Conservation (phyloP, 768 basidiomycete species). For the Mycena capillaripes region DNA sequence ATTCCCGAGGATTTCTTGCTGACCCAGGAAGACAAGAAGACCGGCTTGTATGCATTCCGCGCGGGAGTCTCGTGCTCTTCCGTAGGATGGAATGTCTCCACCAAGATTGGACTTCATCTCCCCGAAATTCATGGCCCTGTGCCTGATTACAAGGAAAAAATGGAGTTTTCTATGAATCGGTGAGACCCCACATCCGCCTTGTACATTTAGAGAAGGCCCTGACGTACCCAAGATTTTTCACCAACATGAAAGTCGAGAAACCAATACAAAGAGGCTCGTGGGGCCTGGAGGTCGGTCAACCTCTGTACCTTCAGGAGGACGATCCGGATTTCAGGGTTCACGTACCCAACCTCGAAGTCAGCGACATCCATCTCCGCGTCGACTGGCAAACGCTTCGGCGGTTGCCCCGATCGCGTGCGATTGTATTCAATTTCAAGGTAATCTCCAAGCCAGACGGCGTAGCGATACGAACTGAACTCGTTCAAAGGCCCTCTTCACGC, state of each 20-base stretch:
- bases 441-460: not conserved
- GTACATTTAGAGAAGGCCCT: not conserved
- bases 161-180: constrained; percentile 66
- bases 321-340: constrained; percentile 50
- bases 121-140: constrained; percentile 62
- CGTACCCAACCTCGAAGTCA: constrained; percentile 53
- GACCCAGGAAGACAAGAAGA: constrained; percentile 55
- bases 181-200: constrained; percentile 33
- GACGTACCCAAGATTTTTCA: constrained; percentile 55
- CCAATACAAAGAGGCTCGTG: constrained; percentile 69
- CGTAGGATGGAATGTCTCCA: constrained; percentile 62
- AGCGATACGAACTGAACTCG: constrained; percentile 34
- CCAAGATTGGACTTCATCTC: constrained; percentile 63
- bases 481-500: constrained; percentile 68
- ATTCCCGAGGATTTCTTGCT: constrained; percentile 68
- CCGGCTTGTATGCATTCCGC: constrained; percentile 59
- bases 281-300: constrained; percentile 64
- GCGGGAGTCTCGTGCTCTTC: constrained; percentile 63
- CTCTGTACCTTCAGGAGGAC: constrained; percentile 58
- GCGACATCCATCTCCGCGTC: constrained; percentile 62
- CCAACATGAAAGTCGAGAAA: constrained; percentile 60
- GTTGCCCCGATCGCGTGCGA: constrained; percentile 60
- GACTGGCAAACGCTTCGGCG: constrained; percentile 70
- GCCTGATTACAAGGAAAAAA: constrained; percentile 64
- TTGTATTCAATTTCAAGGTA: constrained; percentile 64